Base-by-base conservation (phyloP, 2,329 filamentous ascomycete genomes). In the Coniella vitis region DNA sequence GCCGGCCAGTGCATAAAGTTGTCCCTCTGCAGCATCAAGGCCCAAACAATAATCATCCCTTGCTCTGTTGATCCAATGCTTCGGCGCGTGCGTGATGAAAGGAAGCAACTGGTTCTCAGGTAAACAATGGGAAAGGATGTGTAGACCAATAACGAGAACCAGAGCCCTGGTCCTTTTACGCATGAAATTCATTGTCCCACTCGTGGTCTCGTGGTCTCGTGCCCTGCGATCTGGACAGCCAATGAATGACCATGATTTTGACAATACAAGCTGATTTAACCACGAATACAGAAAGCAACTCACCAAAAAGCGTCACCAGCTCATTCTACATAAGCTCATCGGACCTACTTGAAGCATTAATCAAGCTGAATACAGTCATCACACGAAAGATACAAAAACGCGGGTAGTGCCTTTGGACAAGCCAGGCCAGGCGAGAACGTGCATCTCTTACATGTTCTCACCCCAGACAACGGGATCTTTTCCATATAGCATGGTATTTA, bases 21-120 rank as follows among this genome's bases (percentile, higher is more conserved):
- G 57, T 72, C 72, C 42, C 66, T 65, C 54, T 73, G 69, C n/a
- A 72, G 53, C 13, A 72, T 61, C 48, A 71, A 65, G 0, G 66
- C 68, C 40, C 65, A 60, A 16, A 64, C 63, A 22, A 72, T 56
- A 3, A 71, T 55, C 35, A 66, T 65, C 52, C 72, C 70, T 56
- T 72, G 70, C 65, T 67, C 69, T n/a, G n/a, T n/a, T n/a, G n/a
- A n/a, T n/a, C n/a, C n/a, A n/a, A n/a, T n/a, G n/a, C n/a, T n/a
- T n/a, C n/a, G n/a, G n/a, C n/a, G n/a, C n/a, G n/a, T n/a, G n/a
- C n/a, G n/a, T n/a, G n/a, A n/a, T n/a, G n/a, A n/a, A n/a, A n/a
- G n/a, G n/a, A n/a, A 2, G 69, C 68, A 43, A 73, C 69, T 1
- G 65, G n/a, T n/a, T n/a, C n/a, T n/a, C n/a, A n/a, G n/a, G n/a